Conservation (phyloP, 23 red algal genomes). For the Porphyridium purpureum region DNA sequence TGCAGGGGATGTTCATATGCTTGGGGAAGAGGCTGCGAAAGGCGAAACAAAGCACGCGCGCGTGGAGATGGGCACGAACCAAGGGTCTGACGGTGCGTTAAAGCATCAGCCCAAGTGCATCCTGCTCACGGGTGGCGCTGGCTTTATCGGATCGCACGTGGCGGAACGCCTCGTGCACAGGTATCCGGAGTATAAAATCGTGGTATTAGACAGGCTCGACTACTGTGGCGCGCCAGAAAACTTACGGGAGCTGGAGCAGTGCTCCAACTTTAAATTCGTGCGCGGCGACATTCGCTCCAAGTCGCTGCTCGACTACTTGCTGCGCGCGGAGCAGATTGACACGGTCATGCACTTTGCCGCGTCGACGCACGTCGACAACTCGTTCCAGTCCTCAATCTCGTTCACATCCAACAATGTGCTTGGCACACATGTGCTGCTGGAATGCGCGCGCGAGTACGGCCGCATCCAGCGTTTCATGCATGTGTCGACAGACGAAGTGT, state of each 20-base stretch:
- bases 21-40: no score
- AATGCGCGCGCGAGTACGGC: slow-evolving; percentile 62
- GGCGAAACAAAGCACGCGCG: no score
- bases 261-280: slow-evolving; percentile 51
- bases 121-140: slow-evolving; percentile 87
- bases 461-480: slow-evolving; percentile 66
- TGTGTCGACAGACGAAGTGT: slow-evolving; percentile 95
- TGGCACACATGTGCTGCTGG: slow-evolving; percentile 81
- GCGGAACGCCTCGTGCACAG: slow-evolving; percentile 38
- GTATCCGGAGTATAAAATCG: slow-evolving; percentile 53
- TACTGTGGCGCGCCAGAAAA: slow-evolving; percentile 78
- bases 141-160: slow-evolving; percentile 95
- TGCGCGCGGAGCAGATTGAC: slow-evolving; percentile 66
- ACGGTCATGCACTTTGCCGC: slow-evolving; percentile 98
- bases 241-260: slow-evolving; percentile 5
- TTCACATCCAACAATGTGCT: slow-evolving; percentile 93
- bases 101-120: slow-evolving; percentile 35
- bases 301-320: slow-evolving; percentile 65
- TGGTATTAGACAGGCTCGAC: slow-evolving; percentile 81
- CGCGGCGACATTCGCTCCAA: slow-evolving; percentile 81
- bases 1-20: no score
- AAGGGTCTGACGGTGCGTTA: no score
- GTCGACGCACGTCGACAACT: slow-evolving; percentile 89
- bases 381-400: slow-evolving; percentile 66
- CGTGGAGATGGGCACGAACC: no score